These are phyloP conservation scores for Cladosporium cucumerinum DNA, from an alignment of 2,329 filamentous ascomycete genomes.

Conservation along the genomic window DNA sequence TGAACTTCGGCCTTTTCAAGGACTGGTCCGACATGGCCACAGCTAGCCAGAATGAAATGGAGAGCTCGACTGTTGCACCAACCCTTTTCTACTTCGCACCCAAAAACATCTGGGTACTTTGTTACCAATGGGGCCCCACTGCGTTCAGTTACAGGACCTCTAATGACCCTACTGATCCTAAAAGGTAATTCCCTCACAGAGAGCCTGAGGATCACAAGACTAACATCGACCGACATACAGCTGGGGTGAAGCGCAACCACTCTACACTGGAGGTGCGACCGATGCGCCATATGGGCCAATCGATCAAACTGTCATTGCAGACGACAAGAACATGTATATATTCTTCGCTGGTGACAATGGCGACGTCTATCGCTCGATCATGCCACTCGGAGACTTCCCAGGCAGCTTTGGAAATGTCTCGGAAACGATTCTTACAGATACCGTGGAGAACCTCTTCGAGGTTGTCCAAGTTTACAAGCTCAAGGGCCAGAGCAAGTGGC, in stretches of 20 bases:
- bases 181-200: conserved; percentile 55
- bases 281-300: conserved; percentile 54
- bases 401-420: conserved; percentile 54
- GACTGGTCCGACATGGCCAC: conserved; percentile 53
- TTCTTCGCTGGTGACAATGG: conserved; percentile 68
- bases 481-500: conserved; percentile 51
- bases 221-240: conserved; percentile 17
- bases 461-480: conserved; percentile 65
- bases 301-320: conserved; percentile 63
- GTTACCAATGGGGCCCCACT: conserved; percentile 61
- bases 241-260: conserved; percentile 47
- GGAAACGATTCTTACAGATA: conserved; percentile 52
- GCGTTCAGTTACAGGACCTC: conserved; percentile 61
- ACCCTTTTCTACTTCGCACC: conserved; percentile 62
- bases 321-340: conserved; percentile 60
- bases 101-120: conserved; percentile 60
- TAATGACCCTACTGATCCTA: conserved; percentile 54
- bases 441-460: conserved; percentile 59
- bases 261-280: conserved; percentile 46
- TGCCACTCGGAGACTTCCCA: conserved; percentile 62
- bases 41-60: conserved; percentile 54
- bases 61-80: conserved; percentile 51
- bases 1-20: conserved; percentile 55
- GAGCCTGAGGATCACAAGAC: neutral
- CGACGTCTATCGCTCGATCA: conserved; percentile 61